Evolutionary conservation across 83 land plant genomes (phyloP).

Genomic region (Thuja plicata): DNA sequence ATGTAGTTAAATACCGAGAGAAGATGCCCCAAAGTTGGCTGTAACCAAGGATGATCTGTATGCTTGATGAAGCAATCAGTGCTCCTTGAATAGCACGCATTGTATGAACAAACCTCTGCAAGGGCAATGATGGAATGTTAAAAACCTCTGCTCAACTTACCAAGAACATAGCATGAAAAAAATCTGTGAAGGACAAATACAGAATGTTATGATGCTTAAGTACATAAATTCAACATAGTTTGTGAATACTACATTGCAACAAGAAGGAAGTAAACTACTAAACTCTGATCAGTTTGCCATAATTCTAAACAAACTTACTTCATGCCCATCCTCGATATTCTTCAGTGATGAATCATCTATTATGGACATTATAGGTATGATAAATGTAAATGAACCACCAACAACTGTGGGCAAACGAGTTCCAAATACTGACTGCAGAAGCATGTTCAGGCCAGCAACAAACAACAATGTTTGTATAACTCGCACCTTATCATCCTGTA

Average conservation of each 20-base stretch:
- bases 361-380: slow-evolving; percentile 69
- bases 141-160: background rate
- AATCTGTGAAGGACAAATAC: slow-evolving; percentile 63
- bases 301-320: slow-evolving; percentile 38
- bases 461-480: slow-evolving; percentile 86
- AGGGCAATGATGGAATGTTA: slow-evolving; percentile 8
- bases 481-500: slow-evolving; percentile 79
- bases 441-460: slow-evolving; percentile 77
- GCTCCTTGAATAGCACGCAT: slow-evolving; percentile 95
- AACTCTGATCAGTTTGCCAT: background rate
- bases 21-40: slow-evolving; percentile 75
- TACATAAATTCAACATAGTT: background rate
- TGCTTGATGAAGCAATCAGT: slow-evolving; percentile 71
- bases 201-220: background rate
- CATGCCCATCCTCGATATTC: slow-evolving; percentile 45
- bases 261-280: background rate
- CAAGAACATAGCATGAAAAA: slow-evolving; percentile 36
- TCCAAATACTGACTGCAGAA: slow-evolving; percentile 79
- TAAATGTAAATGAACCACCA: slow-evolving; percentile 78
- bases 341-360: slow-evolving; percentile 46
- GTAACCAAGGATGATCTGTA: slow-evolving; percentile 80
- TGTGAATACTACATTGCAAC: background rate
- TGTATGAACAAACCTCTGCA: slow-evolving; percentile 77
- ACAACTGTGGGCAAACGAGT: slow-evolving; percentile 86
- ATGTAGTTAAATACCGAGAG: slow-evolving; percentile 44